phyloP scores from a whole-genome alignment of 768 basidiomycete genomes.

The Boletus subcaerulescens region DNA sequence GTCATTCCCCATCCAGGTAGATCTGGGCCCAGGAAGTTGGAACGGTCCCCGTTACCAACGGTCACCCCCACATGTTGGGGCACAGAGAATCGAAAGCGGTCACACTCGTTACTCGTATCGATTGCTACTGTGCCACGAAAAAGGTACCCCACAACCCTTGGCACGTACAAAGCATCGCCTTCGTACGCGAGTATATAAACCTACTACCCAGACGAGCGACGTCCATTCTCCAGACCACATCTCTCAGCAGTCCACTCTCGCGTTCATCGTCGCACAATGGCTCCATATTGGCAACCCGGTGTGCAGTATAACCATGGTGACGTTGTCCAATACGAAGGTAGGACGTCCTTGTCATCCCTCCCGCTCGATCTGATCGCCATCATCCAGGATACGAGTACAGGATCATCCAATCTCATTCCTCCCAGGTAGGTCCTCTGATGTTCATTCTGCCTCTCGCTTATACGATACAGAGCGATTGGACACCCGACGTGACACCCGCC shows the following conservation, averaged over 20 bases:
- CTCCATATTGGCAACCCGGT: slow-evolving; percentile 58
- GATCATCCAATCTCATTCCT: slow-evolving; percentile 68
- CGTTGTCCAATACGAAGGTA: slow-evolving; percentile 58
- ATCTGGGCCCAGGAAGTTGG: slow-evolving; percentile 2
- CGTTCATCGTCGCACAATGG: slow-evolving; percentile 32
- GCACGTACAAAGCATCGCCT: slow-evolving; percentile 3
- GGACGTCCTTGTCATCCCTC: not conserved
- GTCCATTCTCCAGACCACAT: not conserved
- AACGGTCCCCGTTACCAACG: not conserved
- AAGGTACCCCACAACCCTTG: not conserved
- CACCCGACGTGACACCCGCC: slow-evolving; percentile 57
- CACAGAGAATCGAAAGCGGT: not conserved
- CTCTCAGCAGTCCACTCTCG: slow-evolving; percentile 5
- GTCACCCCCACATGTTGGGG: not conserved
- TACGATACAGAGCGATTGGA: slow-evolving; percentile 57
- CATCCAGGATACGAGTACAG: slow-evolving; percentile 51
- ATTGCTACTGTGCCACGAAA: slow-evolving; percentile 2
- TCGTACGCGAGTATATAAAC: slow-evolving; percentile 20
- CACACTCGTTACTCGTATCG: not conserved
- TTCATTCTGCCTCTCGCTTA: slow-evolving; percentile 4
- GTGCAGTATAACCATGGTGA: slow-evolving; percentile 53
- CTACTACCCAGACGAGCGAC: not conserved
- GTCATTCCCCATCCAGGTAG: slow-evolving; percentile 11
- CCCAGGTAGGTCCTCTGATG: slow-evolving; percentile 47
- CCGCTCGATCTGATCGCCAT: slow-evolving; percentile 5